phyloP scores from a whole-genome alignment of 345 rosid species.

The Melaleuca quinquenervia region DNA sequence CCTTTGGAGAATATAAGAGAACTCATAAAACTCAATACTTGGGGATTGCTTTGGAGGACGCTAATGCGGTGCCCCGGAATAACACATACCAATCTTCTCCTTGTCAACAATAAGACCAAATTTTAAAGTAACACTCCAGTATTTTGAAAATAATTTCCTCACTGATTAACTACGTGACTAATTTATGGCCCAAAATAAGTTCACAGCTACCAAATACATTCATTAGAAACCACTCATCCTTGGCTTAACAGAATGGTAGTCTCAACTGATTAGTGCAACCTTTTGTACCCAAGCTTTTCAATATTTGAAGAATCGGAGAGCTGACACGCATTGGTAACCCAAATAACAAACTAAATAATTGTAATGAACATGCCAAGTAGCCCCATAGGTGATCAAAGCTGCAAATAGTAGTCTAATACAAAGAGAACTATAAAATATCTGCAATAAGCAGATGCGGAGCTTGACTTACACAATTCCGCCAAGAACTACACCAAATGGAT shows the following conservation, averaged over 20 bases:
- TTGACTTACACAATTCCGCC: conserved; percentile 71
- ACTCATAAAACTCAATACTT: neutral
- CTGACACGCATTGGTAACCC: neutral
- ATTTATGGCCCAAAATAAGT: neutral
- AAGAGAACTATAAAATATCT: neutral
- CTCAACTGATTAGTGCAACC: neutral
- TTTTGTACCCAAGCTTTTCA: neutral
- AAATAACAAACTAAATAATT: neutral
- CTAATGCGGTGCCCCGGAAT: neutral
- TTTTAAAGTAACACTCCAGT: neutral
- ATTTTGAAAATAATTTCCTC: neutral
- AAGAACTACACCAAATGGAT: conserved; percentile 79
- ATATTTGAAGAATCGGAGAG: neutral
- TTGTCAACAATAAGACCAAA: neutral
- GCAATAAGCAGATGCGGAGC: neutral
- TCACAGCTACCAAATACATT: neutral
- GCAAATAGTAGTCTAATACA: neutral
- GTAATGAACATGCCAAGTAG: neutral
- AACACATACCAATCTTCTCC: neutral
- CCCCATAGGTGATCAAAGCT: neutral
- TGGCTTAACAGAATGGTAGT: neutral
- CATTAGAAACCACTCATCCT: neutral
- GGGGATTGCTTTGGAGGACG: neutral
- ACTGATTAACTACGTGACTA: neutral
- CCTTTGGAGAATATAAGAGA: neutral